Percentiles rank a stretch among this genome's conserved stretches.
Conservation (phyloP, 1,139 yeast genomes). For the Meyerozyma athensensis region DNA sequence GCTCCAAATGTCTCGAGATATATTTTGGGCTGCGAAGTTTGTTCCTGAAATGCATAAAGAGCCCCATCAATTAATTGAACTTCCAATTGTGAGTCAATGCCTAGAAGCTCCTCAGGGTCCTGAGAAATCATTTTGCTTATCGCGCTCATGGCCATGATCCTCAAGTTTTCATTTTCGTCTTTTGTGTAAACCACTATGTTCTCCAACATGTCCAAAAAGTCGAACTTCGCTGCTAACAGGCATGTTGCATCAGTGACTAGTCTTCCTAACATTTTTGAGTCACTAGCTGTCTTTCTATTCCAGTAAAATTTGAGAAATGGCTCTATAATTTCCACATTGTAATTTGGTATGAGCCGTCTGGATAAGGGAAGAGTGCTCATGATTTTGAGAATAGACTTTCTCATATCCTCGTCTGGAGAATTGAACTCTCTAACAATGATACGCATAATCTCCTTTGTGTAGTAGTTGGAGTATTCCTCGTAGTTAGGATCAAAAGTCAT, state of each 20-base stretch:
- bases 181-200: slow-evolving; percentile 56
- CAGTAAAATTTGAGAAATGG: slow-evolving; percentile 73
- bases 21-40: slow-evolving; percentile 47
- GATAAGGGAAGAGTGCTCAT: slow-evolving; percentile 31
- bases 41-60: slow-evolving; percentile 81
- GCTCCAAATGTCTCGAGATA: slow-evolving; percentile 65
- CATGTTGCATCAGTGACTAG: slow-evolving; percentile 74
- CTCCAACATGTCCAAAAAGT: slow-evolving; percentile 58
- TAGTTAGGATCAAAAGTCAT: slow-evolving; percentile 56
- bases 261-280: slow-evolving; percentile 40
- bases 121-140: slow-evolving; percentile 31
- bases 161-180: slow-evolving; percentile 77
- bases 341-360: slow-evolving; percentile 24
- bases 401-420: slow-evolving; percentile 90
- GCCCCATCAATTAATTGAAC: slow-evolving; percentile 74
- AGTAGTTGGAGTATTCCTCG: slow-evolving; percentile 74
- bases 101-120: slow-evolving; percentile 31
- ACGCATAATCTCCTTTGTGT: slow-evolving; percentile 67
- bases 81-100: slow-evolving; percentile 44
- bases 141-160: slow-evolving; percentile 77
- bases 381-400: slow-evolving; percentile 56
- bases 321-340: slow-evolving; percentile 43
- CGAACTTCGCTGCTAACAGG: slow-evolving; percentile 62
- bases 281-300: slow-evolving; percentile 67
- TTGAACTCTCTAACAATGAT: slow-evolving; percentile 68